A percentile compares a stretch with the other conserved stretches of the same genome.
phyloP scores from a whole-genome alignment of 2,329 filamentous ascomycete genomes.

The Orbilia blumenaviensis region DNA sequence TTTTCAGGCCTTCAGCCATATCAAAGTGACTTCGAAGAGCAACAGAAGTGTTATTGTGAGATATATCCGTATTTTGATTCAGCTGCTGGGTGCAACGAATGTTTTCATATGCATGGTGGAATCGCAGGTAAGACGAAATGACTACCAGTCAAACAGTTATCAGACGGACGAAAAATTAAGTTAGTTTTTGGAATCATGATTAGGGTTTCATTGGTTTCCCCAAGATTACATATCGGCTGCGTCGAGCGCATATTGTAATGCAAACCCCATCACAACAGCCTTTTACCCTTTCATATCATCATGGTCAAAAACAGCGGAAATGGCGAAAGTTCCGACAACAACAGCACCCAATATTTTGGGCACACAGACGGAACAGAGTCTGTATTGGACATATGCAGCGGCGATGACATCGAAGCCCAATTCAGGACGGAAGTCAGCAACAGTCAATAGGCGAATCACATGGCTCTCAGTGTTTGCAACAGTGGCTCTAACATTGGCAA shows the following conservation, averaged over 20 bases:
- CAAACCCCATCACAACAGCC: conserved; percentile 30
- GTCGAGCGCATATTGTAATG: conserved; percentile 41
- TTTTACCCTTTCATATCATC: conserved; percentile 39
- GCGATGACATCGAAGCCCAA: neutral
- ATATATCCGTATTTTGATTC: conserved; percentile 48
- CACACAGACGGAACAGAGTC: conserved; percentile 30
- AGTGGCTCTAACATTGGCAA: neutral
- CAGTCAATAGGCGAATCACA: neutral
- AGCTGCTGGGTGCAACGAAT: conserved; percentile 39
- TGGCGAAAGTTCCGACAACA: conserved; percentile 14
- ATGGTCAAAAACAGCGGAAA: conserved; percentile 20
- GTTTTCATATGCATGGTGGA: conserved; percentile 34
- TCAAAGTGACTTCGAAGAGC: conserved; percentile 18
- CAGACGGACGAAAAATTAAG: neutral
- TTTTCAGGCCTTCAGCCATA: conserved; percentile 33
- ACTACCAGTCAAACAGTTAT: neutral
- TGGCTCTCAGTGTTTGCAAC: neutral
- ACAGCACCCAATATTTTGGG: conserved; percentile 37
- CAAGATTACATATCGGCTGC: conserved; percentile 34
- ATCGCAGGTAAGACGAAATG: conserved; percentile 27
- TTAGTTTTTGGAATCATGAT: neutral
- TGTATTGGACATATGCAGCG: conserved; percentile 42
- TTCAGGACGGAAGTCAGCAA: neutral
- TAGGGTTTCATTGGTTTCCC: conserved; percentile 36
- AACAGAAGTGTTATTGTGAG: conserved; percentile 36